Evolutionary conservation across 106 monocot genomes (phyloP), one percentile per base, ranked within the genome.

Genomic region (Ottelia alismoides): DNA sequence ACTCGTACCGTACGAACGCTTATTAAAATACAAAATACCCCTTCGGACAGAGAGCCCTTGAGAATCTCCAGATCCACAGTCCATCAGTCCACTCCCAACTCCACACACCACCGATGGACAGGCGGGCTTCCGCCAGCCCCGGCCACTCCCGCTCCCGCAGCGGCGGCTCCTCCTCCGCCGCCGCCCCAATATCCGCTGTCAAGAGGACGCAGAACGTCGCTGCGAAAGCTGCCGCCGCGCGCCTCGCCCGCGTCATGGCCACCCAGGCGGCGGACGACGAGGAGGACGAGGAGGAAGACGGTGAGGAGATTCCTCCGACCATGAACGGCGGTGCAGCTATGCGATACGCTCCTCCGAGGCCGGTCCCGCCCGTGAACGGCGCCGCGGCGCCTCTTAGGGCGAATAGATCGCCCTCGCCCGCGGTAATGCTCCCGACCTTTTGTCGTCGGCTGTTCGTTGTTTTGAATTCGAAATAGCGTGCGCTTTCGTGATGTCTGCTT

Each of bases 191-290:
- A 21, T 57, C 56, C 56, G 40, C 22, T 40, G 26, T 57, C 21
- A 57, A 31, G 56, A 57, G 19, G 20, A 35, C 56, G 30, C 56
- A 57, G 30, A 57, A 57, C 31, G 56, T 57, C 3, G 56, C 31
- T 6, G 32, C 56, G 22, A 57, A 35, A 40, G 31, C 31, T 7
- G 56, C 56, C 24, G 32, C 56, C 31, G 56, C 56, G 6, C 32
- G 56, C 32, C 19, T 57, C 10, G 56, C 56, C 22, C 56, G 40
- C 32, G 56, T 57, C 30, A 57, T 57, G 56, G 56, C 56, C 11
- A 32, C 32, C 20, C 56, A 57, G 21, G 26, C 53, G 12, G 53
- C 27, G 12, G 19, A n/a, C 32, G 11, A 28, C 28, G 56, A 57
- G 19, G 26, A 35, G 20, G 56, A 57, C n/a, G 56, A 57, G 3